A percentile compares a stretch with the other conserved stretches of the same genome.
These are phyloP conservation scores for Gossypium bickii DNA, from an alignment of 345 rosid species.

Conservation along the genomic window DNA sequence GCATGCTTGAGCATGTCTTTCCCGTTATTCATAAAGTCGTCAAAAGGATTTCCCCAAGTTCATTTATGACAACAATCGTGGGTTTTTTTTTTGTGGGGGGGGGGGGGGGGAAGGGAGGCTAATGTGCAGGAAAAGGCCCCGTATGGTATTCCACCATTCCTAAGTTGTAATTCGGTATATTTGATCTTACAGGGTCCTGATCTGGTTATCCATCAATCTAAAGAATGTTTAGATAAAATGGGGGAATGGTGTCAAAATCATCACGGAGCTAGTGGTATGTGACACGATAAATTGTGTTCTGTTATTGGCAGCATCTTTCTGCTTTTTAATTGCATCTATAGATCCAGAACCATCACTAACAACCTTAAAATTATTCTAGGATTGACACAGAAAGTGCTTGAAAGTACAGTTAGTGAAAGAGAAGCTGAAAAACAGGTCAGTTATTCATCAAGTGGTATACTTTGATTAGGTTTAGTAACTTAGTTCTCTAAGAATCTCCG, in stretches of 20 bases:
- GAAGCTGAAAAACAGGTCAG: slow-evolving; percentile 88
- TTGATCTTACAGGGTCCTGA: slow-evolving; percentile 71
- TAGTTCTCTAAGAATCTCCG: slow-evolving; percentile 37
- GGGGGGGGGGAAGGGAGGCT: no score
- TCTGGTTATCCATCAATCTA: slow-evolving; percentile 76
- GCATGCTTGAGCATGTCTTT: background rate
- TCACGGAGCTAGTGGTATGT: slow-evolving; percentile 85
- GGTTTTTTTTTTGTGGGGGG: no score
- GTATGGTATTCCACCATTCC: background rate
- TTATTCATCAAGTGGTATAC: background rate
- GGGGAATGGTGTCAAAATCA: slow-evolving; percentile 90
- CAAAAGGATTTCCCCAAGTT: background rate
- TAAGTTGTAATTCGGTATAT: slow-evolving; percentile 1
- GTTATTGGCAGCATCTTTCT: background rate
- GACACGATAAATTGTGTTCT: slow-evolving; percentile 12
- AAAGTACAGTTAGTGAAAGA: slow-evolving; percentile 58
- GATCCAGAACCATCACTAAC: slow-evolving; percentile 2
- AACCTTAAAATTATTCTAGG: slow-evolving; percentile 39
- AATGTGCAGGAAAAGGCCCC: no score
- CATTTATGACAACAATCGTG: background rate
- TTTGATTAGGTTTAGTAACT: slow-evolving; percentile 31
- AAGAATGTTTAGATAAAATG: slow-evolving; percentile 71
- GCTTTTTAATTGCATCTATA: background rate
- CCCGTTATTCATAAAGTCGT: background rate
- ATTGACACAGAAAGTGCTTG: slow-evolving; percentile 70